Conservation (phyloP, 495 filamentous ascomycete genomes). For the Peziza echinospora region DNA sequence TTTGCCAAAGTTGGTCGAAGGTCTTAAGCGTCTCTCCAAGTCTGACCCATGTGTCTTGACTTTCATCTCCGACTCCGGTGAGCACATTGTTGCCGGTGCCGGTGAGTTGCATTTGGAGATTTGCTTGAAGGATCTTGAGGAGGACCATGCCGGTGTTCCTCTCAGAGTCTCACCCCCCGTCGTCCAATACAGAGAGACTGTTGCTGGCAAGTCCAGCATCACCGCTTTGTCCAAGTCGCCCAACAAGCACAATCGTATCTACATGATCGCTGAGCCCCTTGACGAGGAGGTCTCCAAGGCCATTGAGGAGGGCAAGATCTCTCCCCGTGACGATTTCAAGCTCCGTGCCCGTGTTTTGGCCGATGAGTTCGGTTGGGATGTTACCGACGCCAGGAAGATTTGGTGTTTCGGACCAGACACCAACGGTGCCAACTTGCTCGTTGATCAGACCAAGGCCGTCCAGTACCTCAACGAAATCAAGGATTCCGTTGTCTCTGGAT, state of each 20-base stretch:
- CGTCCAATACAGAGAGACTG: conserved; percentile 94
- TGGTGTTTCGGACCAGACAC: conserved; percentile 99
- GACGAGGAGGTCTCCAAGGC: conserved; percentile 73
- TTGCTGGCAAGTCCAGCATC: conserved; percentile 59
- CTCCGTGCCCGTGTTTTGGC: conserved; percentile 87
- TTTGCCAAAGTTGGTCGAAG: conserved; percentile 98
- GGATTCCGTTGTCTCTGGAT: conserved; percentile 97
- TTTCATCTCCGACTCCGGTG: conserved; percentile 69
- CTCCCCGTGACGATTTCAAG: conserved; percentile 98
- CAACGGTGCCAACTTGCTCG: conserved; percentile 88
- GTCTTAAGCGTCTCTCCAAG: conserved; percentile 99
- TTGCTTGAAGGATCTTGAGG: conserved; percentile 99
- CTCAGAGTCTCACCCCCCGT: conserved; percentile 93
- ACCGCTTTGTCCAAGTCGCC: conserved; percentile 97
- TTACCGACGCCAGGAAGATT: conserved; percentile 99
- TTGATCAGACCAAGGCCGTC: conserved; percentile 99
- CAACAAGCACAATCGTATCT: conserved; percentile 99
- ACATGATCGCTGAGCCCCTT: conserved; percentile 74
- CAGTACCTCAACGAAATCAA: conserved; percentile 99
- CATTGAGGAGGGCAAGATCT: conserved; percentile 84
- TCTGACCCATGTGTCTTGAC: conserved; percentile 96
- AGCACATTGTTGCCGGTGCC: conserved; percentile 97
- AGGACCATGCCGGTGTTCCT: conserved; percentile 96
- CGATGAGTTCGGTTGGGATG: conserved; percentile 97
- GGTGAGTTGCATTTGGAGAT: conserved; percentile 99